A percentile compares a stretch with the other conserved stretches of the same genome.
These are phyloP conservation scores for apple (Malus domestica) DNA, from an alignment of 306 rosid genomes.

Conservation along the genomic window ASM211411v1 NC_041801.1:2577001-2577500, in stretches of 20 bases:
- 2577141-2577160: too few species aligned
- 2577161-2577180: too few species aligned
- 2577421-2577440: neutral
- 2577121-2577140: too few species aligned
- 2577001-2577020: too few species aligned
- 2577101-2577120: too few species aligned
- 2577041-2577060: too few species aligned
- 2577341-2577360: neutral
- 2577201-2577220: neutral
- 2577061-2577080: too few species aligned
- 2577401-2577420: neutral
- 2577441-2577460: neutral
- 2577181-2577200: neutral
- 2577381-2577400: neutral
- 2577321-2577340: neutral
- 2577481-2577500: conserved; percentile 79
- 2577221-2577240: neutral
- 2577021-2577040: too few species aligned
- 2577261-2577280: too few species aligned
- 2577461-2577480: neutral
- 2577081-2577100: too few species aligned
- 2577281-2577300: too few species aligned
- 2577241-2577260: too few species aligned
- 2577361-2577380: neutral
- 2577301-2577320: neutral